Conservation (phyloP, 2,329 filamentous ascomycete species). For the Sarocladium kiliense region DNA sequence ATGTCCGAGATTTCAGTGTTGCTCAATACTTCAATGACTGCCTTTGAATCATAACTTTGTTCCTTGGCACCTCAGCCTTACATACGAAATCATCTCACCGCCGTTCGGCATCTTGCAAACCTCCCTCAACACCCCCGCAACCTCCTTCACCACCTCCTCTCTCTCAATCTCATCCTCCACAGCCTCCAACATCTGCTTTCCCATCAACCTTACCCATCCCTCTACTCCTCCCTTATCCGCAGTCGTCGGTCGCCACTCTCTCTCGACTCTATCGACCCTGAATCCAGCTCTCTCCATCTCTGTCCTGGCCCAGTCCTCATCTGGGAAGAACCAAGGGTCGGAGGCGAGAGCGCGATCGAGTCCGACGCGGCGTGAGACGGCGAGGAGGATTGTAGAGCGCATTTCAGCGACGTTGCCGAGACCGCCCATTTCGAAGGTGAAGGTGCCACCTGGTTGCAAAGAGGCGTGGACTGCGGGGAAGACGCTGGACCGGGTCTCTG, state of each 20-base stretch:
- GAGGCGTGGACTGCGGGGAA: constrained; percentile 47
- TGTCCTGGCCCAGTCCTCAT: constrained; percentile 51
- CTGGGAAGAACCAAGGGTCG: constrained; percentile 69
- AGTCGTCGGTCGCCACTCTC: constrained; percentile 60
- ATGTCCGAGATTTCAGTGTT: neutral
- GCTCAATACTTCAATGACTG: neutral
- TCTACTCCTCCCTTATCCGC: constrained; percentile 55
- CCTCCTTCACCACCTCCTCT: constrained; percentile 49
- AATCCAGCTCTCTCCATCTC: constrained; percentile 41
- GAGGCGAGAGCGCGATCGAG: constrained; percentile 41
- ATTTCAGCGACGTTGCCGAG: constrained; percentile 64
- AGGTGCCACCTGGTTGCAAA: constrained; percentile 49
- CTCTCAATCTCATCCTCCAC: constrained; percentile 40
- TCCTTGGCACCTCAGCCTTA: constrained; percentile 45
- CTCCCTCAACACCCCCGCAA: constrained; percentile 47
- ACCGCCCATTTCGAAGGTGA: constrained; percentile 69
- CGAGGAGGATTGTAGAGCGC: constrained; percentile 49
- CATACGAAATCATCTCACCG: constrained; percentile 49
- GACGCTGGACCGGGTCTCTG: constrained; percentile 39
- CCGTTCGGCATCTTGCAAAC: constrained; percentile 53
- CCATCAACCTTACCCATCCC: constrained; percentile 64
- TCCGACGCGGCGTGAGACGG: constrained; percentile 46
- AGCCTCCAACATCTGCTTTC: constrained; percentile 50
- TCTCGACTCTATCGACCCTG: constrained; percentile 48
- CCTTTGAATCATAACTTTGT: constrained; percentile 24